Evolutionary conservation across 495 filamentous ascomycete genomes (phyloP), one percentile per base, ranked within the genome.

Genomic region (Lophium mytilinum): DNA sequence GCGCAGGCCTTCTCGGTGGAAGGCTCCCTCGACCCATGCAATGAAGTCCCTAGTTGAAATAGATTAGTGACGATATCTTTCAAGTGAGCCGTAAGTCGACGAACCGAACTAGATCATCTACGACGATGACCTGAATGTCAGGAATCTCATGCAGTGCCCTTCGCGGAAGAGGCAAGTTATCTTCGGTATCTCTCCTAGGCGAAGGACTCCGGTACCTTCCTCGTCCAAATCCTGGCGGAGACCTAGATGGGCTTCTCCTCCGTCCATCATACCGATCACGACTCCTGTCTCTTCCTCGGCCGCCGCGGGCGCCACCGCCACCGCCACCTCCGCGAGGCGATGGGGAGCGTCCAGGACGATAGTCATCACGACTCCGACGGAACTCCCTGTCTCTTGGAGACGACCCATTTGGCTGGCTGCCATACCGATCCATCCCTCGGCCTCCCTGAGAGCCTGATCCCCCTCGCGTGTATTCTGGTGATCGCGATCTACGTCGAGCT

Each of bases 91-190:
- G 35, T 17, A 3, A 36, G 30, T 4, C 11, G 15, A 68, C 79
- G 61, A 57, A 85, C 83, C 81, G 78, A 39, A 89, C 84, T 11
- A 96, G 75, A 65, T 91, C 84, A 60, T 92, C 85, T 12, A 89
- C 70, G 0, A 95, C 80, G 1, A 98, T 75, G 24, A 96, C 78
- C 64, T 96, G 92, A 24, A 97, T 87, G 63, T 97, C 93, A 4
- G 93, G 93, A 18, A 97, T 83, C 57, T 95, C 83, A 52, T 79
- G 73, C 1, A 87, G 82, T 49, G 80, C 79, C 57, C 92, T 81
- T 56, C 84, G 77, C 21, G 90, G 88, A 17, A 95, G 78, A 14
- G 84, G 84, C 3, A 88, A 72, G 40, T 82, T 79, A 19, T 76
- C 74, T 60, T 86, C 85, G 18, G 76, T 61, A 8, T 78, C 66